Conservation (phyloP, 306 rosid species). For the Acacia melanoxylon region DNA sequence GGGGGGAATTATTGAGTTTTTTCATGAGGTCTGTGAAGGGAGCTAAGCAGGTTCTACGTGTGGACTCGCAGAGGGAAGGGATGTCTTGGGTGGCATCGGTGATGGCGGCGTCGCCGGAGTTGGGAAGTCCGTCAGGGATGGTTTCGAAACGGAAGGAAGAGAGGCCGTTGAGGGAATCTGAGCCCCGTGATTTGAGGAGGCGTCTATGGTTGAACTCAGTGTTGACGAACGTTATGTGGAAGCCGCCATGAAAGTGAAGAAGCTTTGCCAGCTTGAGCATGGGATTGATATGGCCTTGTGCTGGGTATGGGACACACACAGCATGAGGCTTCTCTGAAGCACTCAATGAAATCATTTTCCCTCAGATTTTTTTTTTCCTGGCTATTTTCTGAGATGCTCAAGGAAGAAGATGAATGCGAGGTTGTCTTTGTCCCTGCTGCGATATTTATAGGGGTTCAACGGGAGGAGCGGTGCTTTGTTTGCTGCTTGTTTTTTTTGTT, state of each 20-base stretch:
- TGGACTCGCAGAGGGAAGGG: not conserved
- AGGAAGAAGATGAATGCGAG: not conserved
- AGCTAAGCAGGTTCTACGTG: not conserved
- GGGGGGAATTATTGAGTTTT: not conserved
- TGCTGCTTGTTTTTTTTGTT: no score
- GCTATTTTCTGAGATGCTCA: not conserved
- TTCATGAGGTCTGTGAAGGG: not conserved
- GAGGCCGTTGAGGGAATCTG: not conserved
- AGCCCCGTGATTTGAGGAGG: slow-evolving; percentile 7
- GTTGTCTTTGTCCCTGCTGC: not conserved
- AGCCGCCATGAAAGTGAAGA: slow-evolving; percentile 26
- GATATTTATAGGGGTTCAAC: not conserved
- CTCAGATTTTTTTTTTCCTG: not conserved
- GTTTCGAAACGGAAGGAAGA: not conserved
- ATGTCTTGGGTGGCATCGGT: not conserved
- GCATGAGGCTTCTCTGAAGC: not conserved
- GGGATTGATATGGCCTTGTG: slow-evolving; percentile 15
- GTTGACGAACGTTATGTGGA: slow-evolving; percentile 21
- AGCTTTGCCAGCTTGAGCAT: slow-evolving; percentile 20
- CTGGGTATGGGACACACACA: slow-evolving; percentile 7
- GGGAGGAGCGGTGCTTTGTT: no score
- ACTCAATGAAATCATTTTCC: not conserved
- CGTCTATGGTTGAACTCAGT: slow-evolving; percentile 27
- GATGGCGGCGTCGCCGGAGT: not conserved
- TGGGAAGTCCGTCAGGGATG: not conserved